Evolutionary conservation across 148 eudicot species (phyloP).

Genomic region (Euryodendron excelsum): DNA sequence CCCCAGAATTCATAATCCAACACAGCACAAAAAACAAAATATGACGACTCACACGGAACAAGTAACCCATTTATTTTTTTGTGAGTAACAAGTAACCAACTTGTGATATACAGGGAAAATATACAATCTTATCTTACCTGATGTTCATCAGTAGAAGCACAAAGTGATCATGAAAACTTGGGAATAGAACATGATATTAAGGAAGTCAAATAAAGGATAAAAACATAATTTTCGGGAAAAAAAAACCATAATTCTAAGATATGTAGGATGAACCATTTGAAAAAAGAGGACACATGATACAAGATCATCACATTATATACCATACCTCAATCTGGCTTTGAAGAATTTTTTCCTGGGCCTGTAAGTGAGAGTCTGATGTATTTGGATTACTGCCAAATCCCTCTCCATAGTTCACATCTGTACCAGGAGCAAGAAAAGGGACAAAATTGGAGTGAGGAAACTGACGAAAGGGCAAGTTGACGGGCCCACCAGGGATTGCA

Average conservation of each 20-base stretch:
- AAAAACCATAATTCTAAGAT: too few relatives aligned
- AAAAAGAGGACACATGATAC: background rate
- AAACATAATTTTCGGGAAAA: background rate
- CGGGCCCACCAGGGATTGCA: constrained; percentile 35
- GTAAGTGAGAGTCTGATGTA: constrained; percentile 39
- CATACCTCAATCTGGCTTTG: constrained; percentile 79
- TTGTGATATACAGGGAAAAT: background rate
- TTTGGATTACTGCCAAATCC: constrained; percentile 19
- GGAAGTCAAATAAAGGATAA: background rate
- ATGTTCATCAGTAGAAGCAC: too few relatives aligned
- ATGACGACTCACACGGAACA: too few relatives aligned
- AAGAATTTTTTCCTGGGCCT: constrained; percentile 46
- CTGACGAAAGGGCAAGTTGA: constrained; percentile 33
- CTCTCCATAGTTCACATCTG: constrained; percentile 30
- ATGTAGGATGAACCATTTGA: background rate
- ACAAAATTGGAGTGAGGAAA: constrained; percentile 33
- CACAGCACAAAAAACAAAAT: background rate
- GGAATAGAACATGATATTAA: background rate
- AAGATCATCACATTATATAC: background rate
- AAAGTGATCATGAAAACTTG: background rate
- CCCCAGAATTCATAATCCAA: too few relatives aligned
- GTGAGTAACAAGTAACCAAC: background rate
- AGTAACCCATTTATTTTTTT: too few relatives aligned
- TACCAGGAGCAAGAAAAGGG: constrained; percentile 35
- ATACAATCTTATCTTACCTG: background rate